Evolutionary conservation across 2,329 filamentous ascomycete species (phyloP), one percentile per base, ranked within the genome.

Genomic region (Sporothrix protearum): DNA sequence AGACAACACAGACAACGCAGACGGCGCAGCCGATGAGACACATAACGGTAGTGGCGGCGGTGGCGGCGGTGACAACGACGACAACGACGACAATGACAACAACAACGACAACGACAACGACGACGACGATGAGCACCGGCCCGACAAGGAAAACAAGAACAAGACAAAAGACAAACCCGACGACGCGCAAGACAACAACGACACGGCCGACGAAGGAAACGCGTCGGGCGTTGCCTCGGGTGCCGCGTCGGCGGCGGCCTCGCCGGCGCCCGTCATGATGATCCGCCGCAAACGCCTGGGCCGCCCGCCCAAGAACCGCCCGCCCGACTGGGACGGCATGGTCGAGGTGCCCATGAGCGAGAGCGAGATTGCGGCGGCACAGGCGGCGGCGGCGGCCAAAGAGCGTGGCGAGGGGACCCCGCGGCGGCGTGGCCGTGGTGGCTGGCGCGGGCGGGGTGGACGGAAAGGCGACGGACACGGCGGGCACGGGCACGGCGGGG

Each of bases 251-350:
- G 22, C 36, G 16, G 51, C 53, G 6, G 28, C 71, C 19, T 68
- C 61, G 77, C 84, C 86, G 12, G 83, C 85, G 0, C 89, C 89
- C 33, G 88, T 85, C 72, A 86, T 87, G 30, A 85, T 91, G 61
- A 86, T 93, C 73, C 88, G 92, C 70, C 88, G 91, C 77, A 92
- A 92, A 80, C 89, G 93, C 69, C 86, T 94, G n/a, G 94, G 94
- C 25, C 88, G 94, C 14, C 93, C 93, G 2, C 92, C 93, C 0
- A 96, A 96, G 85, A 94, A 94, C 79, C 87, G 89, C 67, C 92
- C 92, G 0, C 88, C 92, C 3, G 92, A 93, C 78, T 95, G 91
- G 89, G 90, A 94, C 78, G 82, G 84, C 57, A 86, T 87, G 75
- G 83, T 88, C 68, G 86, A 87, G 69, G 82, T 84, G 8, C 85